A percentile compares a stretch with the other conserved stretches of the same genome.
Conservation (phyloP, 2,329 filamentous ascomycete genomes). For the Diaporthe citrichinensis region DNA sequence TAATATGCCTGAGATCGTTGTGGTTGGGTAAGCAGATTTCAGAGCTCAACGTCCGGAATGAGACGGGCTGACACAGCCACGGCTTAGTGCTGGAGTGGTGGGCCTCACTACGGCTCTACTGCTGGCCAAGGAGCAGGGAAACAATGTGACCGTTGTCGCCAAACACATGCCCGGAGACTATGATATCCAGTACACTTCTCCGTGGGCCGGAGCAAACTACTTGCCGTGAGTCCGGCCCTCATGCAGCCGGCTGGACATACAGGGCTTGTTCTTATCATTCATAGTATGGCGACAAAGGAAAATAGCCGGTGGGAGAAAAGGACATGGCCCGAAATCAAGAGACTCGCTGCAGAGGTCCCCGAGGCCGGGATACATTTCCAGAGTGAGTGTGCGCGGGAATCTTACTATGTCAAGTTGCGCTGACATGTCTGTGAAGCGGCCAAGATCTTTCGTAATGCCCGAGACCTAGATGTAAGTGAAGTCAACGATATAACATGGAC, state of each 20-base stretch:
- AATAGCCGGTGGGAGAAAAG: constrained; percentile 71
- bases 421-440: constrained; percentile 54
- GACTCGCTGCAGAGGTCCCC: constrained; percentile 74
- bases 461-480: constrained; percentile 64
- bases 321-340: constrained; percentile 75
- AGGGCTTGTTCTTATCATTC: constrained; percentile 37
- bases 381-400: constrained; percentile 55
- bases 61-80: neutral
- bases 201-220: constrained; percentile 89
- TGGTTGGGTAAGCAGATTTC: constrained; percentile 52
- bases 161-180: constrained; percentile 97
- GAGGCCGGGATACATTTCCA: constrained; percentile 88
- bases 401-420: neutral
- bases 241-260: constrained; percentile 23
- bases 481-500: neutral
- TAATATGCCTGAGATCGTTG: constrained; percentile 54
- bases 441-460: constrained; percentile 68
- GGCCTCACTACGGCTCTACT: constrained; percentile 66
- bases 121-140: constrained; percentile 59
- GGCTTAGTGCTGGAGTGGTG: constrained; percentile 61
- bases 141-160: constrained; percentile 61
- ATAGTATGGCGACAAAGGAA: constrained; percentile 59
- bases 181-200: constrained; percentile 90
- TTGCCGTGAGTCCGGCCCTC: constrained; percentile 70
- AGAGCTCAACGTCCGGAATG: neutral